These are phyloP conservation scores for Parathielavia hyrcaniae DNA, from an alignment of 495 filamentous ascomycete species.

Conservation along the genomic window DNA sequence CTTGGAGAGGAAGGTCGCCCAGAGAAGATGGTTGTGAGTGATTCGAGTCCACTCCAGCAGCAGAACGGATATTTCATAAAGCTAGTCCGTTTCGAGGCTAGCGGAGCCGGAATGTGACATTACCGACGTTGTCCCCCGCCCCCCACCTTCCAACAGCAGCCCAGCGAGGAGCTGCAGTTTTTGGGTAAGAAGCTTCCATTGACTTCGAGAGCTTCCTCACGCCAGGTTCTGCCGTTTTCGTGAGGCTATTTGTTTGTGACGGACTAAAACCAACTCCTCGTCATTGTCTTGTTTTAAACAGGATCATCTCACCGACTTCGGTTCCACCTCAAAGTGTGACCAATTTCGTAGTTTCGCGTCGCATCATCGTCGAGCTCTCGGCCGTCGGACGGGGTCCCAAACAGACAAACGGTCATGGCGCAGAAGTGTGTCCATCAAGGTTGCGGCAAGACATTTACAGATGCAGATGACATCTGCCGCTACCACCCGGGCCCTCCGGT, in stretches of 20 bases:
- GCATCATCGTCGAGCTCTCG: neutral
- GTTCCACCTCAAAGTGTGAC: too few relatives aligned
- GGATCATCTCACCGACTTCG: too few relatives aligned
- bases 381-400: neutral
- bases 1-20: too few relatives aligned
- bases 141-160: constrained; percentile 13
- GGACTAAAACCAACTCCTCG: too few relatives aligned
- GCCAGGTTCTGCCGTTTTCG: neutral
- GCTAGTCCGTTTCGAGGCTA: too few relatives aligned
- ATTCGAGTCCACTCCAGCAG: too few relatives aligned
- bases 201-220: constrained; percentile 19
- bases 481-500: constrained; percentile 92
- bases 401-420: constrained; percentile 50
- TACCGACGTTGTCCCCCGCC: constrained; percentile 9
- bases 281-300: too few relatives aligned
- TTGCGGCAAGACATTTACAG: constrained; percentile 81
- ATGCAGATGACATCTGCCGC: constrained; percentile 75
- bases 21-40: neutral
- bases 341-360: neutral
- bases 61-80: too few relatives aligned
- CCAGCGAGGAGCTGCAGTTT: neutral
- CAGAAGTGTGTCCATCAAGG: constrained; percentile 94
- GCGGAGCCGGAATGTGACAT: too few relatives aligned
- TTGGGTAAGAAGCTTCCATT: constrained; percentile 18
- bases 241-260: neutral